A percentile compares a stretch with the other conserved stretches of the same genome.
phyloP scores from a whole-genome alignment of 2,329 filamentous ascomycete species.

The Fusarium anthophilum region DNA sequence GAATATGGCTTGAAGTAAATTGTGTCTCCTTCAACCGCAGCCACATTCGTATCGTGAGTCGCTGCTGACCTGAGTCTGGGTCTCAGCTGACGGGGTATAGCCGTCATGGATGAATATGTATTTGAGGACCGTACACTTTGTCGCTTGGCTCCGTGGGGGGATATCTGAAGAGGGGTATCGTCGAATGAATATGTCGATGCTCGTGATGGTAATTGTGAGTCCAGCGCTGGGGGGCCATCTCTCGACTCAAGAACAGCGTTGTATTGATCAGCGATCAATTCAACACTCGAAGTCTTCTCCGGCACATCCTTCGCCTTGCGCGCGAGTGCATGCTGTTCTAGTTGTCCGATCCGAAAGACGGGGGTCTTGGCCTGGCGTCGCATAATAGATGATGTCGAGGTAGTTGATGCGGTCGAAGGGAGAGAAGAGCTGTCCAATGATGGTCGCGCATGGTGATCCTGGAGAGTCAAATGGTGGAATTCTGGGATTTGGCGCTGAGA shows the following conservation, averaged over 20 bases:
- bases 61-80: conserved; percentile 45
- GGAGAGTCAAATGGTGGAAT: conserved; percentile 38
- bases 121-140: conserved; percentile 15
- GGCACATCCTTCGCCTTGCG: conserved; percentile 34
- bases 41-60: conserved; percentile 58
- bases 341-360: conserved; percentile 59
- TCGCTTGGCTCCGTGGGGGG: conserved; percentile 15
- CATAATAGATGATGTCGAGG: conserved; percentile 45
- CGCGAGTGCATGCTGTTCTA: conserved; percentile 49
- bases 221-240: conserved; percentile 48
- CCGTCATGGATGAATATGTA: conserved; percentile 35
- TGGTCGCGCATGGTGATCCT: conserved; percentile 31
- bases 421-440: conserved; percentile 41
- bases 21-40: conserved; percentile 58
- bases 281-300: conserved; percentile 54
- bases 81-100: conserved; percentile 29
- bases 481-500: conserved; percentile 38
- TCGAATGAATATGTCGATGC: conserved; percentile 13
- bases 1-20: conserved; percentile 59
- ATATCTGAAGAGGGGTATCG: conserved; percentile 27
- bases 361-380: conserved; percentile 63
- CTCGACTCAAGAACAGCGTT: conserved; percentile 54
- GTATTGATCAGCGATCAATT: conserved; percentile 63
- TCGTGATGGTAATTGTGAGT: conserved; percentile 39
- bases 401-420: conserved; percentile 49